Base-by-base conservation (phyloP, 495 filamentous ascomycete genomes). In the Neurospora intermedia region DNA sequence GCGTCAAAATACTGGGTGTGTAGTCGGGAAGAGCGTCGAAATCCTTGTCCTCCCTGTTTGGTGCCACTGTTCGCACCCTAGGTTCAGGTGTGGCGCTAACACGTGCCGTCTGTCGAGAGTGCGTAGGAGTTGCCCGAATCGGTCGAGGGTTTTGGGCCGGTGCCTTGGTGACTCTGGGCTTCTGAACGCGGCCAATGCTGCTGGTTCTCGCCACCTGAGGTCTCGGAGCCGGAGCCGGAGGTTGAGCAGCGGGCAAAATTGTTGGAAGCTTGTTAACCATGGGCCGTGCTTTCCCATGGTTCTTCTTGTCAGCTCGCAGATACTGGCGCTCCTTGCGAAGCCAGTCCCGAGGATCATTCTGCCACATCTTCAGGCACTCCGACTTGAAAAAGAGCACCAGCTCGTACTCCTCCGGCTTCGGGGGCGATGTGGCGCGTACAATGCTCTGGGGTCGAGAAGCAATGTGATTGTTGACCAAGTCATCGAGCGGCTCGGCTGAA, bases 1-100 rank as follows among this genome's bases (percentile, higher is more conserved):
- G 87, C 11, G 90, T 90, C 38, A 86, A 81, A 70, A 90, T 77
- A 11, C 93, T 89, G 54, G 95, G 95, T n/a, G 89, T 91, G 80
- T 86, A 92, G 81, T 98, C 91, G 41, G 87, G 84, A 35, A 98
- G 85, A 43, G 91, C 84, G n/a, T 88, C 84, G 83, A 93, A 98
- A 80, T 97, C 91, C 78, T 90, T 92, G 79, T 97, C 94, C 80
- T 97, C 94, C 23, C 93, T 88, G 75, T 90, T 93, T 8, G 80
- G 83, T 2, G 83, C 82, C 4, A 82, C 81, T 0, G 79, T 81
- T 35, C 83, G 80, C 18, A 78, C 78, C 3, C 83, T 79, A 6
- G 83, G 83, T 73, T 86, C 84, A 3, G 84, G 84, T 38, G 84
- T 82, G 69, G 83, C 69, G 72, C 81, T 83, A 43, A 87, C 85